Evolutionary conservation across 2,329 filamentous ascomycete species (phyloP).

Genomic region (Metarhizium robertsii): DNA sequence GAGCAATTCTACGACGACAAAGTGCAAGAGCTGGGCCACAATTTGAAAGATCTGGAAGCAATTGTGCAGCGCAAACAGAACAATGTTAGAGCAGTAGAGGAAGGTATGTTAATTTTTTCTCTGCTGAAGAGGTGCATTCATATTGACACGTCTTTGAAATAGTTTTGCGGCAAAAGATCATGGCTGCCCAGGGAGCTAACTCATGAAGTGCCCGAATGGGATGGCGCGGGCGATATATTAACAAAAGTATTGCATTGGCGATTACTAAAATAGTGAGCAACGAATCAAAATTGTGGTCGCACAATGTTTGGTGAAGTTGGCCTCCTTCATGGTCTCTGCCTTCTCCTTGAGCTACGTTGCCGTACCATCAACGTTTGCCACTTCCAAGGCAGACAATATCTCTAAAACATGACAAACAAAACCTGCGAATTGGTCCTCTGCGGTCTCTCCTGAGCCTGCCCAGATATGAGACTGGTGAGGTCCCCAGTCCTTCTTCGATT

Average conservation of each 20-base stretch:
- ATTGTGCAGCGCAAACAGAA: constrained; percentile 65
- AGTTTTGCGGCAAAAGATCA: constrained; percentile 32
- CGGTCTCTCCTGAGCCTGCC: constrained; percentile 16
- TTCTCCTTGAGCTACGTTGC: background rate
- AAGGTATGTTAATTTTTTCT: constrained; percentile 44
- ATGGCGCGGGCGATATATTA: background rate
- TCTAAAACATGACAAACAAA: constrained; percentile 23
- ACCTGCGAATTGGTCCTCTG: constrained; percentile 17
- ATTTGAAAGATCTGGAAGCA: constrained; percentile 45
- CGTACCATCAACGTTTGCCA: background rate
- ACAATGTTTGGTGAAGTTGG: background rate
- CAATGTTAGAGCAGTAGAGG: constrained; percentile 80
- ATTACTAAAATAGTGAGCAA: background rate
- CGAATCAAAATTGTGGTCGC: background rate
- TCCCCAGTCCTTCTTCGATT: constrained; percentile 21
- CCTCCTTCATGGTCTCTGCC: background rate
- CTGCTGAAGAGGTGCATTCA: background rate
- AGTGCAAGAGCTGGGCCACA: constrained; percentile 41
- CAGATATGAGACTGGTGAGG: constrained; percentile 20
- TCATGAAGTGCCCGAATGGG: background rate
- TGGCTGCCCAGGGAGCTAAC: constrained; percentile 25
- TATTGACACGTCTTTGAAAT: background rate
- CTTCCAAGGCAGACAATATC: constrained; percentile 16
- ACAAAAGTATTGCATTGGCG: background rate
- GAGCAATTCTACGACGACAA: constrained; percentile 48